phyloP scores from a whole-genome alignment of 106 monocot genomes.

The Dendrobium officinale region DNA sequence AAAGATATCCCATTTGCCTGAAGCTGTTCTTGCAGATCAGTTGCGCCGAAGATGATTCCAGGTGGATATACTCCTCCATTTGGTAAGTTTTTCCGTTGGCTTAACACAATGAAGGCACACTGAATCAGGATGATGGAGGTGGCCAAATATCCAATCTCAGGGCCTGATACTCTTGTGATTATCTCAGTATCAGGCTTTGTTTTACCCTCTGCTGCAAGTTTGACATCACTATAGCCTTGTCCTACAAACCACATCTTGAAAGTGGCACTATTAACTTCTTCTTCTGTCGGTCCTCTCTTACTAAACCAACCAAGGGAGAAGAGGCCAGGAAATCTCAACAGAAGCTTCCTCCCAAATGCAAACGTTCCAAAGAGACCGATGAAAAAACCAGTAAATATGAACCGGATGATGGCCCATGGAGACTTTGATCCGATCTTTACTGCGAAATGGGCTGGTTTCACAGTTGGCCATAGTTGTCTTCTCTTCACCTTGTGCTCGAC shows the following conservation, averaged over 20 bases:
- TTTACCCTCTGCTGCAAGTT: constrained; percentile 18
- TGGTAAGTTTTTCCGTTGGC: constrained; percentile 49
- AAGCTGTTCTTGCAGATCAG: constrained; percentile 61
- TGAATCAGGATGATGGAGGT: constrained; percentile 86
- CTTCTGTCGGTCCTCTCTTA: constrained; percentile 82
- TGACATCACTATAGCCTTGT: constrained; percentile 56
- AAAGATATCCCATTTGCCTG: constrained; percentile 88
- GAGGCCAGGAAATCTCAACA: constrained; percentile 64
- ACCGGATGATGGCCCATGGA: constrained; percentile 21
- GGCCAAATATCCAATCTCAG: constrained; percentile 75
- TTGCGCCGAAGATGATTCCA: constrained; percentile 73
- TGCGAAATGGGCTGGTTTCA: constrained; percentile 86
- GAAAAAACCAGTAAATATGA: constrained; percentile 56
- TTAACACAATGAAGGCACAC: constrained; percentile 65
- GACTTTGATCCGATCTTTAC: constrained; percentile 80
- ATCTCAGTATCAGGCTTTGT: constrained; percentile 78
- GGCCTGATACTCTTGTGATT: constrained; percentile 76
- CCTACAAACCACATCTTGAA: constrained; percentile 99
- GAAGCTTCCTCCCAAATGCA: constrained; percentile 62
- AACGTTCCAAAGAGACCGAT: constrained; percentile 58
- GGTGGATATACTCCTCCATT: constrained; percentile 77
- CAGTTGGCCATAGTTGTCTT: constrained; percentile 55
- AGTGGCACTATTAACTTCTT: constrained; percentile 65
- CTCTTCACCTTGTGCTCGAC: constrained; percentile 34
- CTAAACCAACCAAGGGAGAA: constrained; percentile 78